These are phyloP conservation scores for Rostrohypoxylon terebratum DNA, from an alignment of 495 filamentous ascomycete genomes.

Conservation along the genomic window DNA sequence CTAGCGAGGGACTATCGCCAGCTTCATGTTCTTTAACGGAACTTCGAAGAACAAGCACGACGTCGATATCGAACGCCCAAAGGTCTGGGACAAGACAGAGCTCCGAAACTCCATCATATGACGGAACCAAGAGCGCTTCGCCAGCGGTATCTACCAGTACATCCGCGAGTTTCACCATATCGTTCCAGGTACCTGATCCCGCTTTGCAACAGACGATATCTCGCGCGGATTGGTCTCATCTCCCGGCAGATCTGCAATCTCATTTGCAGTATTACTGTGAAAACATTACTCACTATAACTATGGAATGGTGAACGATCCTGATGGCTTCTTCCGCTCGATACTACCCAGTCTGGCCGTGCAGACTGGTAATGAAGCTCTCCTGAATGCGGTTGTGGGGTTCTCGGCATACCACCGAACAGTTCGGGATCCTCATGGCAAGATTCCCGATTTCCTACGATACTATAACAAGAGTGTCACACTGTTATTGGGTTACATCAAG, in stretches of 20 bases:
- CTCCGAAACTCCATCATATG: conserved; percentile 65
- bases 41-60: conserved; percentile 59
- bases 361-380: conserved; percentile 76
- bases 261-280: conserved; percentile 83
- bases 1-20: conserved; percentile 52
- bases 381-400: conserved; percentile 92
- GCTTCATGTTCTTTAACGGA: conserved; percentile 52
- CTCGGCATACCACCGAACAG: conserved; percentile 84
- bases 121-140: conserved; percentile 61
- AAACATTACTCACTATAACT: conserved; percentile 82
- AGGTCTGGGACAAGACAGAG: conserved; percentile 52
- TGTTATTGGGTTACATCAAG: conserved; percentile 77
- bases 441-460: conserved; percentile 87
- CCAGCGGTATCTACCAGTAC: conserved; percentile 60
- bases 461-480: conserved; percentile 85
- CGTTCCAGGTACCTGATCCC: conserved; percentile 47
- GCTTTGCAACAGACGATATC: conserved; percentile 34
- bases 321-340: conserved; percentile 77
- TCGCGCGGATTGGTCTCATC: conserved; percentile 60
- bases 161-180: conserved; percentile 49
- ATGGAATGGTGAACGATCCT: conserved; percentile 75
- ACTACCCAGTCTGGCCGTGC: conserved; percentile 76
- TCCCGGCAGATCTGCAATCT: conserved; percentile 76
- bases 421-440: conserved; percentile 73
- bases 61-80: conserved; percentile 54